Percentiles rank a stretch among this genome's conserved stretches.
phyloP scores from a whole-genome alignment of 345 rosid genomes.

The Gossypium stocksii region DNA sequence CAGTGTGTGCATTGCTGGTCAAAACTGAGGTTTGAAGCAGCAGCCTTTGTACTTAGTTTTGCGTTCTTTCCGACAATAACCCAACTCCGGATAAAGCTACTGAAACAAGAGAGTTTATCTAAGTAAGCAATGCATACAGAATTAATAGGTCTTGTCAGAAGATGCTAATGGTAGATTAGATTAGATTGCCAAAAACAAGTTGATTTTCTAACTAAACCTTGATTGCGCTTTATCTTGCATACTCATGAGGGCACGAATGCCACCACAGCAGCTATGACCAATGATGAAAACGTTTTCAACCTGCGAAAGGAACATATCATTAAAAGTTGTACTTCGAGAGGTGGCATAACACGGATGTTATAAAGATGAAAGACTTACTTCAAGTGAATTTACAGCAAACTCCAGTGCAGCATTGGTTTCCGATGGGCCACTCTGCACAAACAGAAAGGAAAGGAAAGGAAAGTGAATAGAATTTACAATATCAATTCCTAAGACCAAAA shows the following conservation, averaged over 20 bases:
- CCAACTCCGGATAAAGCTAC: slow-evolving; percentile 86
- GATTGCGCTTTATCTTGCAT: slow-evolving; percentile 68
- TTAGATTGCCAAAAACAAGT: slow-evolving; percentile 2
- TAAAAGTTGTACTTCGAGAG: neutral
- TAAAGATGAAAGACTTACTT: slow-evolving; percentile 41
- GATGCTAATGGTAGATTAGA: neutral
- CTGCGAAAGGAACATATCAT: slow-evolving; percentile 34
- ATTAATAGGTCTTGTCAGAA: neutral
- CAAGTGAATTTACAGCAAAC: slow-evolving; percentile 79
- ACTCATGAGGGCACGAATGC: slow-evolving; percentile 91
- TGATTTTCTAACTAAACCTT: slow-evolving; percentile 39
- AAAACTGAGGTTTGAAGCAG: slow-evolving; percentile 58
- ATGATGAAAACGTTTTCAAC: slow-evolving; percentile 82
- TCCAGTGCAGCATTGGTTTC: slow-evolving; percentile 95
- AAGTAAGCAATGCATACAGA: neutral
- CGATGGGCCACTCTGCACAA: slow-evolving; percentile 75
- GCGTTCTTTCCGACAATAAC: slow-evolving; percentile 81
- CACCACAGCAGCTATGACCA: slow-evolving; percentile 98
- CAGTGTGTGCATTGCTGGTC: slow-evolving; percentile 87
- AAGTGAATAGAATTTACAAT: neutral
- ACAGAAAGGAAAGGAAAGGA: slow-evolving; percentile 6
- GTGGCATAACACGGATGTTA: neutral
- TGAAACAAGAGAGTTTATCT: slow-evolving; percentile 18
- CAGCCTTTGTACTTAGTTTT: slow-evolving; percentile 55
- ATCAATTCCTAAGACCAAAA: neutral